phyloP scores from a whole-genome alignment of 305 asterid genomes.

The Solanum hybrid region DNA sequence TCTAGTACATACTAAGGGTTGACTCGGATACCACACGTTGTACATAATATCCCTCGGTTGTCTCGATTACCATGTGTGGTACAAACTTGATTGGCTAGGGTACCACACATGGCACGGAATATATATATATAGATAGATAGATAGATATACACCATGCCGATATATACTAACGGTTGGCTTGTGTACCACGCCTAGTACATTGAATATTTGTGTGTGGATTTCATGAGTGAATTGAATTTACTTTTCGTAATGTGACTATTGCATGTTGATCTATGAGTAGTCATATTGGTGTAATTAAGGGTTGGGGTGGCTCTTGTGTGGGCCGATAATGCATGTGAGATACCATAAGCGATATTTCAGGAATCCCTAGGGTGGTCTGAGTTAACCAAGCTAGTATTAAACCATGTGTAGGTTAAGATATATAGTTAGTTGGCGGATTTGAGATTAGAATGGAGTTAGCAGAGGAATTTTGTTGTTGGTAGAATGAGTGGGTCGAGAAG shows the following conservation, averaged over 20 bases:
- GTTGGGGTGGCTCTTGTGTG: background rate
- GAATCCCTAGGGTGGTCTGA: background rate
- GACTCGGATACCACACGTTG: too few relatives aligned
- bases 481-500: background rate
- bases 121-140: too few relatives aligned
- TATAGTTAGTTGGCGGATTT: background rate
- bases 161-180: background rate
- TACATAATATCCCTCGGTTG: too few relatives aligned
- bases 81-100: too few relatives aligned
- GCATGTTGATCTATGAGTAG: background rate
- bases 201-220: too few relatives aligned
- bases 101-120: too few relatives aligned
- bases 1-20: too few relatives aligned
- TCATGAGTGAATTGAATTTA: background rate
- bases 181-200: background rate
- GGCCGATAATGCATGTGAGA: background rate
- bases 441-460: background rate
- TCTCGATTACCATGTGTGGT: too few relatives aligned
- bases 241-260: background rate
- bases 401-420: background rate
- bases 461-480: background rate
- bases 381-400: background rate
- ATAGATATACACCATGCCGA: background rate
- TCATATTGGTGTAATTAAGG: background rate
- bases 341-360: background rate